Evolutionary conservation across 2,329 filamentous ascomycete species (phyloP), one percentile per base, ranked within the genome.

Genomic region (Fusarium albidum): DNA sequence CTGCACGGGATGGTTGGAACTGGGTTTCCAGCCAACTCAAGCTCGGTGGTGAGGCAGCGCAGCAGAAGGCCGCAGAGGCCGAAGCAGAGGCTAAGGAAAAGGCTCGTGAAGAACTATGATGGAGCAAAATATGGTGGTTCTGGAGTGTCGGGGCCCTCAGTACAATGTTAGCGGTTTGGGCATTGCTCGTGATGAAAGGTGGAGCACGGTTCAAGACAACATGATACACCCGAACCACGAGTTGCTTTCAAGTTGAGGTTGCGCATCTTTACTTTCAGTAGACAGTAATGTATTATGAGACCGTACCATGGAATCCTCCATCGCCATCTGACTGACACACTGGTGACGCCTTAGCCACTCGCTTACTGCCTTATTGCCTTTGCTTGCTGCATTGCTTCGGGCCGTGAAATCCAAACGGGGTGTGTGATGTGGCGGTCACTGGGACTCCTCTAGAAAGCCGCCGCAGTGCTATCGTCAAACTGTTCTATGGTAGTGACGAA

Each of bases 11-110:
- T 18, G 74, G 76, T 21, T 80, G 78, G 73, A 76, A 80, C 54
- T 86, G 82, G 83, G 70, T 82, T 48, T 56, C 76, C 44, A 67
- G 69, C 28, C 81, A 85, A 63, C 69, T 85, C 13, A 73, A 73
- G 28, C 59, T 79, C 6, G 82, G 82, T 1, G 73, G 77, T 1
- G 74, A 81, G 15, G 77, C 71, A 14, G 81, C 81, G 0, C 76
- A 79, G 69, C 62, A 82, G 64, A 78, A 81, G 69, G 77, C 77
- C 11, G 67, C 64, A 3, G 70, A 78, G 49, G 65, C 67, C 3
- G 65, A 70, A 27, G 68, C 63, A 11, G 55, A 64, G 6, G 70
- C 69, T 3, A 64, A 70, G 43, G 67, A 74, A 33, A 72, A 79
- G 48, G 57, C 67, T 8, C 77, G 79, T 62, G 73, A 81, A 55